A percentile compares a stretch with the other conserved stretches of the same genome.
Conservation (phyloP, 495 filamentous ascomycete genomes). For the Tricharina praecox region DNA sequence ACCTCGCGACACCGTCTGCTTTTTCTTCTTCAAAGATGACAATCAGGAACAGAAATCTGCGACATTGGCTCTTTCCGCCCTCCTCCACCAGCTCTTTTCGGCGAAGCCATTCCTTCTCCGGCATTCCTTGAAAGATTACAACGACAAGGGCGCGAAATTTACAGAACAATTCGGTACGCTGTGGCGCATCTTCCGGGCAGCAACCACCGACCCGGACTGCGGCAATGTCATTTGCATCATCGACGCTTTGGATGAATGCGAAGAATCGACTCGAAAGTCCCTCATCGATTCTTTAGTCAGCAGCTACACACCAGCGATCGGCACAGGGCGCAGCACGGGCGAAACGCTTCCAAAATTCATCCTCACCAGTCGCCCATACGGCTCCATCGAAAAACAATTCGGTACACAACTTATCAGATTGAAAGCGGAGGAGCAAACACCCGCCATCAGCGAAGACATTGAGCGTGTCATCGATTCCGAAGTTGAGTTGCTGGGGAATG, state of each 20-base stretch:
- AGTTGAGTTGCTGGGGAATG: conserved; percentile 24
- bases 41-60: conserved; percentile 28
- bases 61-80: conserved; percentile 26
- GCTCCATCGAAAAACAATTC: conserved; percentile 26
- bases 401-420: conserved; percentile 24
- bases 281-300: conserved; percentile 15
- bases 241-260: conserved; percentile 34
- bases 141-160: conserved; percentile 22
- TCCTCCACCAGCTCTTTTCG: conserved; percentile 32
- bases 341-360: conserved; percentile 29
- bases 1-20: conserved; percentile 25
- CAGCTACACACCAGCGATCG: conserved; percentile 13
- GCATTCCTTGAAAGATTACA: conserved; percentile 22
- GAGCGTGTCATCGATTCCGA: conserved; percentile 26
- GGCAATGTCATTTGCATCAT: conserved; percentile 28
- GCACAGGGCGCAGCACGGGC: neutral
- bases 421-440: conserved; percentile 28
- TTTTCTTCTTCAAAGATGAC: conserved; percentile 36
- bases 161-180: conserved; percentile 21
- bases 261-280: conserved; percentile 8
- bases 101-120: conserved; percentile 21
- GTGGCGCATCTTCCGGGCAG: conserved; percentile 25
- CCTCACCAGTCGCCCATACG: conserved; percentile 33
- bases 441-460: conserved; percentile 28
- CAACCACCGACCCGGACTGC: conserved; percentile 12